Evolutionary conservation across 805 yeast species (phyloP).

Genomic region (Wickerhamomyces chaumierensis): DNA sequence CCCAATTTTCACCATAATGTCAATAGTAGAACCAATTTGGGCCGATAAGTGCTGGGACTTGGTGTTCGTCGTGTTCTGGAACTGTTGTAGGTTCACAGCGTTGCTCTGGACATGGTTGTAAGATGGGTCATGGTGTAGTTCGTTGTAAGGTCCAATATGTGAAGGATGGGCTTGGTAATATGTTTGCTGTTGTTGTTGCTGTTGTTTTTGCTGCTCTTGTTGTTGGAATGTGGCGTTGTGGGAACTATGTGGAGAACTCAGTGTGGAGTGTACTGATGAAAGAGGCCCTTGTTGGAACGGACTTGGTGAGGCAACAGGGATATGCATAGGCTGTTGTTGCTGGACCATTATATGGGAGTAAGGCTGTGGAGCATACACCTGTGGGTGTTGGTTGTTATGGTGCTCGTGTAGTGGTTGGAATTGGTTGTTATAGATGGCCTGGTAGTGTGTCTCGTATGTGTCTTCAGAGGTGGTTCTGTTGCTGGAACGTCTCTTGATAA

Average conservation of each 20-base stretch:
- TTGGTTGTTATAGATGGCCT: not conserved
- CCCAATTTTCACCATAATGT: constrained; percentile 15
- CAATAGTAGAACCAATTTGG: constrained; percentile 11
- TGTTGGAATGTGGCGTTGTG: too few relatives aligned
- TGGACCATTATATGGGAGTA: not conserved
- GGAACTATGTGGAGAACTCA: too few relatives aligned
- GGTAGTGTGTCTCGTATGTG: constrained; percentile 1
- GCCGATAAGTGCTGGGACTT: constrained; percentile 12
- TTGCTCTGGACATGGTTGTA: not conserved
- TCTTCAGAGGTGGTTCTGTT: constrained; percentile 12
- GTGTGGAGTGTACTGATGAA: too few relatives aligned
- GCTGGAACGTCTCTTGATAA: constrained; percentile 51
- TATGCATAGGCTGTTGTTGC: constrained; percentile 6
- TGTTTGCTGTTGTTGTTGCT: too few relatives aligned
- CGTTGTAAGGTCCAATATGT: too few relatives aligned
- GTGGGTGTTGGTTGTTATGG: constrained; percentile 2
- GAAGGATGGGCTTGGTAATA: too few relatives aligned
- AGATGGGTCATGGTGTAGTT: not conserved
- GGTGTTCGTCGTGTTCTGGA: not conserved
- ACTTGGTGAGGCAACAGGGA: constrained; percentile 1
- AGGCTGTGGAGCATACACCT: not conserved
- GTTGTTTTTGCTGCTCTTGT: too few relatives aligned
- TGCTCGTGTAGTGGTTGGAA: not conserved
- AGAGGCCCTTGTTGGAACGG: not conserved
- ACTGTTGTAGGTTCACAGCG: not conserved